These are phyloP conservation scores for Ogataea sp. DNA, from an alignment of 805 yeast genomes.

Conservation along the genomic window DNA sequence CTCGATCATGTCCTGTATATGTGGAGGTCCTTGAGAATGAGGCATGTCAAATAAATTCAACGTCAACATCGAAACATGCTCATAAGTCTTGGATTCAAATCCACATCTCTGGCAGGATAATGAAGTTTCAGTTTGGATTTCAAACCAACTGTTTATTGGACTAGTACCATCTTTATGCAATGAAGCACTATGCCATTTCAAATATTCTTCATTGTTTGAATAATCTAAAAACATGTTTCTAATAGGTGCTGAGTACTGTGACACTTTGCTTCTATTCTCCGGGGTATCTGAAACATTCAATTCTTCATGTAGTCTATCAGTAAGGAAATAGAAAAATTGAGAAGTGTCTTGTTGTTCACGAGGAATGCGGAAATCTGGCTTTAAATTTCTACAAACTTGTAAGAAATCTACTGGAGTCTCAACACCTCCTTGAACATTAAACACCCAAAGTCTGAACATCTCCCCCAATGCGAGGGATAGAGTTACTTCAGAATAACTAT, in stretches of 20 bases:
- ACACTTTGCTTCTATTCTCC: constrained; percentile 9
- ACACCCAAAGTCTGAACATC: constrained; percentile 27
- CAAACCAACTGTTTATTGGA: constrained; percentile 58
- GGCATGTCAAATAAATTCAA: constrained; percentile 10
- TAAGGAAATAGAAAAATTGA: constrained; percentile 58
- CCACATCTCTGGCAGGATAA: constrained; percentile 61
- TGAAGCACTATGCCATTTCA: constrained; percentile 50
- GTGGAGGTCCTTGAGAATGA: constrained; percentile 19
- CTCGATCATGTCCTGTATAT: constrained; percentile 42
- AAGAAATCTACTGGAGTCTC: constrained; percentile 58
- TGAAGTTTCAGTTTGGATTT: constrained; percentile 65
- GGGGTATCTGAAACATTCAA: constrained; percentile 24
- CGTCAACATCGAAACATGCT: constrained; percentile 23
- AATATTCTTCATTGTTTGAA: constrained; percentile 37
- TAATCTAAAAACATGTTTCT: constrained; percentile 15
- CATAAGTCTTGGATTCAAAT: constrained; percentile 46
- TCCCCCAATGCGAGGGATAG: no score
- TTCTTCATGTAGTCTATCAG: constrained; percentile 67
- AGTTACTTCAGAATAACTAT: no score
- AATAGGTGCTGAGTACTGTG: constrained; percentile 16
- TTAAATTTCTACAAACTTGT: constrained; percentile 35
- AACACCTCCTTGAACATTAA: constrained; percentile 42
- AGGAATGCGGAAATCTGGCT: constrained; percentile 65
- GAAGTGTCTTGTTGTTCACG: constrained; percentile 78
- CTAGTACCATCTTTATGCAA: constrained; percentile 53